Conservation (phyloP, 768 basidiomycete species). For the Boletus barrowsii region DNA sequence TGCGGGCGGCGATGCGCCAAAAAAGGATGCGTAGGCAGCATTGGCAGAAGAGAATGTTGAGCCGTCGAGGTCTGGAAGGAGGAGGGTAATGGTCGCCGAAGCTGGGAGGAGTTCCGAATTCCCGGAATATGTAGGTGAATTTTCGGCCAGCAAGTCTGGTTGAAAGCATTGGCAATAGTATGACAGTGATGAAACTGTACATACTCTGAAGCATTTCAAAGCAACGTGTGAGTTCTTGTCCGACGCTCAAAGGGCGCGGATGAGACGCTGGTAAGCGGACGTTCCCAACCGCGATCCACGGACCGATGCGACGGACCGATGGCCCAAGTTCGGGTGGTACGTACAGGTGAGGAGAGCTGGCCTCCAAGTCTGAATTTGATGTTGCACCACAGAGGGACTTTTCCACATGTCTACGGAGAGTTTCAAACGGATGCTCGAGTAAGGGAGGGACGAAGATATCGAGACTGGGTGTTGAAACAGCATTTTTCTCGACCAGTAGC, state of each 20-base stretch:
- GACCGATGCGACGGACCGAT: conserved; percentile 34
- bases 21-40: conserved; percentile 72
- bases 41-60: conserved; percentile 72
- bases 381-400: conserved; percentile 5
- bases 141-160: conserved; percentile 50
- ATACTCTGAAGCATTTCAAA: conserved; percentile 65
- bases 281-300: conserved; percentile 73
- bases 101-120: conserved; percentile 13
- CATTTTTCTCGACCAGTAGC: conserved; percentile 53
- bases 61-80: conserved; percentile 72
- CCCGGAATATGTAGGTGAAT: conserved; percentile 39
- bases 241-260: conserved; percentile 54
- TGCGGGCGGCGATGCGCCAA: conserved; percentile 89
- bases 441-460: conserved; percentile 45
- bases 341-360: neutral
- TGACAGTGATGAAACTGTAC: neutral
- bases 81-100: conserved; percentile 70
- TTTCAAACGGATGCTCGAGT: conserved; percentile 36
- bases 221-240: conserved; percentile 69
- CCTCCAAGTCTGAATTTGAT: neutral
- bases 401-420: conserved; percentile 8
- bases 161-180: neutral
- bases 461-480: neutral
- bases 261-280: conserved; percentile 33
- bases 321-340: conserved; percentile 4